Evolutionary conservation across 2,329 filamentous ascomycete species (phyloP).

Genomic region (Sporothrix euskadiensis): DNA sequence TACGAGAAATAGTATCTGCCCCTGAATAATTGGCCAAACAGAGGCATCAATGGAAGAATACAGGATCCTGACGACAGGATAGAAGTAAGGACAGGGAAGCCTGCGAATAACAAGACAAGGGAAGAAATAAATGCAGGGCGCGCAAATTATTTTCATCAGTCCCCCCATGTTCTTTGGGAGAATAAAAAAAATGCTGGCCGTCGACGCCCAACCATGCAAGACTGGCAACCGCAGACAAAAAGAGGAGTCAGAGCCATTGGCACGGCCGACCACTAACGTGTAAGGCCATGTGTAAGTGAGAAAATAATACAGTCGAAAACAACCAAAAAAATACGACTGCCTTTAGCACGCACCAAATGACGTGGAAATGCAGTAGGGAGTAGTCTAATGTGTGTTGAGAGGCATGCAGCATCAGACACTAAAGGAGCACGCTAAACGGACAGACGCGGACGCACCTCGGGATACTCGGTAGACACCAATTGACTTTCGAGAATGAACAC

Average conservation of each 20-base stretch:
- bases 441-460: not conserved
- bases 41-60: not conserved
- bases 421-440: not conserved
- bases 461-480: not conserved
- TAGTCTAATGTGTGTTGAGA: not conserved
- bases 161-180: not conserved
- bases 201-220: slow-evolving; percentile 14
- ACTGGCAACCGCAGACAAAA: not conserved
- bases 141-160: not conserved
- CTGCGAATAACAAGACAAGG: not conserved
- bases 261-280: not conserved
- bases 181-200: not conserved
- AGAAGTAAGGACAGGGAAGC: not conserved
- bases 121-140: not conserved
- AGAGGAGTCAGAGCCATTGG: not conserved
- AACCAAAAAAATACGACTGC: not conserved
- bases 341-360: not conserved
- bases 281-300: not conserved
- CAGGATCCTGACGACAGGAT: not conserved
- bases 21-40: not conserved
- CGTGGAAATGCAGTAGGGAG: slow-evolving; percentile 2
- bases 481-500: not conserved
- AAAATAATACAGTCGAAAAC: not conserved
- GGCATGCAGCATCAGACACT: slow-evolving; percentile 2
- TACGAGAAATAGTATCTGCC: not conserved